Conservation (phyloP, 2,329 filamentous ascomycete genomes). For the Xylaria sp. region DNA sequence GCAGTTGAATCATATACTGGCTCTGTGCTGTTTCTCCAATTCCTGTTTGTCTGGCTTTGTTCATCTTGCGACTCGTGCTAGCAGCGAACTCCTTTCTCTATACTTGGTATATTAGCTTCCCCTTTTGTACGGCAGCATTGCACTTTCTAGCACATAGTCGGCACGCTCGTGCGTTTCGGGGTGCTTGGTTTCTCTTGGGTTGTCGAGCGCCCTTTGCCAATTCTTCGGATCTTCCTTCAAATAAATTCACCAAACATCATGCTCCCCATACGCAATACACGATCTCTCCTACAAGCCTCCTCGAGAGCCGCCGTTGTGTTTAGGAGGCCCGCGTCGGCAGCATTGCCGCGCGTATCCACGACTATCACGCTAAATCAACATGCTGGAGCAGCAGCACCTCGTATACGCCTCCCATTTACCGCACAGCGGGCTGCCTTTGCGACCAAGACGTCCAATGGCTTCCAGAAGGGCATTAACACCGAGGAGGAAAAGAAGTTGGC, state of each 20-base stretch:
- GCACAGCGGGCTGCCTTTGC: conserved; percentile 45
- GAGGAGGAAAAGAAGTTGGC: conserved; percentile 66
- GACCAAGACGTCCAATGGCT: conserved; percentile 45
- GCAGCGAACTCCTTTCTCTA: neutral
- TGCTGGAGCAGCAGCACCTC: neutral
- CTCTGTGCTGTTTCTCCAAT: neutral
- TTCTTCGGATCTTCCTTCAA: too few species aligned
- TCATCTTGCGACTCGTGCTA: neutral
- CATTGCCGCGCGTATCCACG: conserved; percentile 15
- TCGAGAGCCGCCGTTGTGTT: conserved; percentile 35
- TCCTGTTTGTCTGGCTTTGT: neutral
- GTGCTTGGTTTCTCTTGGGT: neutral
- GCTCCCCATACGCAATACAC: conserved; percentile 44
- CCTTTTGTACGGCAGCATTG: neutral
- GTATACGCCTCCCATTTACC: conserved; percentile 25
- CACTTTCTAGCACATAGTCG: too few species aligned
- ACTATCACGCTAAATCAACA: conserved; percentile 11
- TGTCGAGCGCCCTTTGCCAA: too few species aligned
- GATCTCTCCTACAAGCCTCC: conserved; percentile 42
- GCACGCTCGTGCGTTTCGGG: neutral
- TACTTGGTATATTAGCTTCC: neutral
- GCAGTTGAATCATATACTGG: neutral
- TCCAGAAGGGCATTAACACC: conserved; percentile 58
- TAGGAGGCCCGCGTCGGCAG: conserved; percentile 32
- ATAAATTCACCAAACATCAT: conserved; percentile 36